Evolutionary conservation across 2,329 filamentous ascomycete species (phyloP).

Genomic region (Paecilomyces variotii): DNA sequence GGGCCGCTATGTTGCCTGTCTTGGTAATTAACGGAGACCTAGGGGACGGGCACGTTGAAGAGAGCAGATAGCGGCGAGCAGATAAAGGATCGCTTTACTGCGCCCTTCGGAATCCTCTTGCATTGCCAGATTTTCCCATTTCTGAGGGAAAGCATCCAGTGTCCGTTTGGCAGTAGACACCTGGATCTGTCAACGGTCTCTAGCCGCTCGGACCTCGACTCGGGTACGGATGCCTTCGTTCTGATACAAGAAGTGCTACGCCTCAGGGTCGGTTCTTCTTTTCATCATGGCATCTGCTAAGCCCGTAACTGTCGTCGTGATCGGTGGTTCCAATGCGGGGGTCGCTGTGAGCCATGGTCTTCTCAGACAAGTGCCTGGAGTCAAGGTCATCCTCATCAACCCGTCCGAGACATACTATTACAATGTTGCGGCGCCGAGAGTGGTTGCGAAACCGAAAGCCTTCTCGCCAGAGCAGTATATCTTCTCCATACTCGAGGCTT

Average conservation of each 20-base stretch:
- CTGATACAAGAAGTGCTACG: background rate
- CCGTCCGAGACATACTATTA: slow-evolving; percentile 48
- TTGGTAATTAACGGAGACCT: background rate
- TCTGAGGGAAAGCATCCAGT: too few relatives aligned
- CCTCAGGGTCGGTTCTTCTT: background rate
- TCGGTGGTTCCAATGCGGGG: slow-evolving; percentile 32
- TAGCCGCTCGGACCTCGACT: background rate
- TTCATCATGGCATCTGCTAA: background rate
- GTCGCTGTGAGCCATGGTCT: slow-evolving; percentile 28
- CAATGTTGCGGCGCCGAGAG: slow-evolving; percentile 46
- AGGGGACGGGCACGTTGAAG: background rate
- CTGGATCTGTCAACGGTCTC: background rate
- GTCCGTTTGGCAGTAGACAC: background rate
- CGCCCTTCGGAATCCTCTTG: background rate
- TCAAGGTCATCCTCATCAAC: slow-evolving; percentile 48
- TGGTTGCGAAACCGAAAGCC: slow-evolving; percentile 41
- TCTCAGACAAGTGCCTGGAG: slow-evolving; percentile 22
- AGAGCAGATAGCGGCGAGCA: background rate
- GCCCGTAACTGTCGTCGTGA: slow-evolving; percentile 19
- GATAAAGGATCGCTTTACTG: background rate
- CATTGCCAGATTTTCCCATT: background rate
- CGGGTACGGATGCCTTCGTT: background rate
- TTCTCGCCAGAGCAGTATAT: slow-evolving; percentile 43
- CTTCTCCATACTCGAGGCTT: slow-evolving; percentile 41
- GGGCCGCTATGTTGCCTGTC: background rate